Evolutionary conservation across 2,329 filamentous ascomycete genomes (phyloP).

Genomic region (Plectosphaerella sp.): DNA sequence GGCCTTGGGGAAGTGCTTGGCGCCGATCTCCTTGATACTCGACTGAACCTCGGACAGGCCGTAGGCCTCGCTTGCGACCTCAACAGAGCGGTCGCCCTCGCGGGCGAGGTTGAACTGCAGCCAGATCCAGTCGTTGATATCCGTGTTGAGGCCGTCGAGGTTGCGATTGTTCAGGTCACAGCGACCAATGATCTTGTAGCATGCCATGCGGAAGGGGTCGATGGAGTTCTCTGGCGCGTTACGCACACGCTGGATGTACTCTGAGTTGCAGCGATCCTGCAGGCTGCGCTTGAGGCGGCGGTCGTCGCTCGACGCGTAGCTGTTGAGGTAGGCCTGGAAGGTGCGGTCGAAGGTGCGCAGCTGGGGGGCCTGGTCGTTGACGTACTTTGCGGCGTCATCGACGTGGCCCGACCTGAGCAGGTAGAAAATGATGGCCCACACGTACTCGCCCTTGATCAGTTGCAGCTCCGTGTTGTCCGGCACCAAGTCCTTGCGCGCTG

Average conservation of each 20-base stretch:
- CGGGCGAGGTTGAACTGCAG: constrained; percentile 66
- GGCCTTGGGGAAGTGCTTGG: constrained; percentile 83
- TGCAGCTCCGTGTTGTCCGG: constrained; percentile 78
- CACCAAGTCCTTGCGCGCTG: constrained; percentile 76
- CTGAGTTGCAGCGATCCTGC: constrained; percentile 82
- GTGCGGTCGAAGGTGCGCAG: constrained; percentile 90
- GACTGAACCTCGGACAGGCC: constrained; percentile 66
- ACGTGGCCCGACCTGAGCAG: constrained; percentile 81
- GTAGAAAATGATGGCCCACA: constrained; percentile 94
- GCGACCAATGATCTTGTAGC: constrained; percentile 94
- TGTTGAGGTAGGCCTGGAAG: constrained; percentile 82
- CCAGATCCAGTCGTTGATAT: constrained; percentile 70
- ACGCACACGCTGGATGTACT: constrained; percentile 80
- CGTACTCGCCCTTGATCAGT: constrained; percentile 74
- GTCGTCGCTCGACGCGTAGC: constrained; percentile 74
- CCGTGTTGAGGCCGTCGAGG: constrained; percentile 57
- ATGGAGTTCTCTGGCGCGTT: constrained; percentile 83
- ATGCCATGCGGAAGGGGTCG: constrained; percentile 94
- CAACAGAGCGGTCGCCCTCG: constrained; percentile 58
- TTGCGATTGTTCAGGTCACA: constrained; percentile 63
- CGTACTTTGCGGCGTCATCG: constrained; percentile 80
- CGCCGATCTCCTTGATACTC: constrained; percentile 82
- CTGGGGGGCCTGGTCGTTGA: constrained; percentile 70
- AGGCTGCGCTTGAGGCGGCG: constrained; percentile 72
- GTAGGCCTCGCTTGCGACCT: constrained; percentile 63